Conservation (phyloP, 73 alveolate genomes). For the Breviolum minutum region DNA sequence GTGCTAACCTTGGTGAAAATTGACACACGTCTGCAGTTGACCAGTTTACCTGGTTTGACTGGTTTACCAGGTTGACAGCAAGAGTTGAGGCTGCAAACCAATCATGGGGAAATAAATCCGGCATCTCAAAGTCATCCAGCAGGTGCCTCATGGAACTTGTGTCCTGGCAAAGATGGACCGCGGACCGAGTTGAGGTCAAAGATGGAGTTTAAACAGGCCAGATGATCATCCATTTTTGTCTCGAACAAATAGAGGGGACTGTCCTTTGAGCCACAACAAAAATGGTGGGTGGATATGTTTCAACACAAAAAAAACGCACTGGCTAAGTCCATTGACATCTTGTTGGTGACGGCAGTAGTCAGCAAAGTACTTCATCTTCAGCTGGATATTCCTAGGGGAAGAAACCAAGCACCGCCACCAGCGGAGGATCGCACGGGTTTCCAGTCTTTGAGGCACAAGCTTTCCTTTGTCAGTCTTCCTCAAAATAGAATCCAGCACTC, state of each 20-base stretch:
- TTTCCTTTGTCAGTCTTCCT: constrained; percentile 93
- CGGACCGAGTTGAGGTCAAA: background rate
- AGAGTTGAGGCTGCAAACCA: background rate
- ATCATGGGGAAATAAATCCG: constrained; percentile 96
- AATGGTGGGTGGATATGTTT: background rate
- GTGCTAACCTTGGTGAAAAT: constrained; percentile 1
- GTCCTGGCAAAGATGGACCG: constrained; percentile 34
- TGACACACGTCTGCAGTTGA: background rate
- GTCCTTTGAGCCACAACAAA: constrained; percentile 95
- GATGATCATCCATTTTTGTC: constrained; percentile 96
- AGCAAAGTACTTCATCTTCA: constrained; percentile 96
- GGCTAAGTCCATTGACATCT: constrained; percentile 14
- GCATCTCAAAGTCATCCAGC: constrained; percentile 96
- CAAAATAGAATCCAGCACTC: background rate
- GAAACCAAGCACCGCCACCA: background rate
- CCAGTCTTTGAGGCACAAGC: background rate
- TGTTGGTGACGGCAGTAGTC: constrained; percentile 96
- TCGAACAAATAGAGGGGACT: constrained; percentile 97
- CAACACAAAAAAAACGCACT: background rate
- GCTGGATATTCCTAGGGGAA: constrained; percentile 96
- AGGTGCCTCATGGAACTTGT: constrained; percentile 95
- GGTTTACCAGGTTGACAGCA: too few relatives aligned
- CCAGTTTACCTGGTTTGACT: background rate
- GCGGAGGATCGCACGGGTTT: too few relatives aligned
- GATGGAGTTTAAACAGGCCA: background rate